Percentiles rank a stretch among this genome's conserved stretches.
Conservation (phyloP, 345 rosid genomes). For the Euphorbia pulcherrima region DNA sequence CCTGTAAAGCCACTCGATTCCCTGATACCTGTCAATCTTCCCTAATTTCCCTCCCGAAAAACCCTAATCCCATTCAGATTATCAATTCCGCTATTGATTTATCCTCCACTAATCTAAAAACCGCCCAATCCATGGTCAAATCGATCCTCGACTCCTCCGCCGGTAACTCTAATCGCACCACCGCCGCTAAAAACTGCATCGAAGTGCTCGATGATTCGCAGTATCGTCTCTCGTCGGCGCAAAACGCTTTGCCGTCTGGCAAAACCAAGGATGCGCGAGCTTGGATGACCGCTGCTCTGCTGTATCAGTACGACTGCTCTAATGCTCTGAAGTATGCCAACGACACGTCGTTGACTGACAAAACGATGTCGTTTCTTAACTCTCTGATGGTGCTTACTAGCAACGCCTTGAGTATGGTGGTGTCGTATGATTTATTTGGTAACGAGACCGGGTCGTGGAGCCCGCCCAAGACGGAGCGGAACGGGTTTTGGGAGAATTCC, state of each 20-base stretch:
- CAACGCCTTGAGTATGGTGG: slow-evolving; percentile 71
- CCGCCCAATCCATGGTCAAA: slow-evolving; percentile 49
- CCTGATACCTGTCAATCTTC: slow-evolving; percentile 47
- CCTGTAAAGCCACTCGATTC: slow-evolving; percentile 65
- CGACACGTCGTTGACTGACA: slow-evolving; percentile 41
- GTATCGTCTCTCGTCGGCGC: slow-evolving; percentile 40
- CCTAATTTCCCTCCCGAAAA: slow-evolving; percentile 20
- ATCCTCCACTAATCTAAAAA: slow-evolving; percentile 50
- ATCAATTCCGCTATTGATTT: slow-evolving; percentile 60
- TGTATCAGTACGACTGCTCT: slow-evolving; percentile 77
- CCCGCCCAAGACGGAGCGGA: slow-evolving; percentile 68
- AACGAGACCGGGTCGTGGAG: slow-evolving; percentile 45
- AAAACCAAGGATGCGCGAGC: slow-evolving; percentile 65
- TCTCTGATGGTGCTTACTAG: slow-evolving; percentile 44
- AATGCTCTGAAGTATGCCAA: slow-evolving; percentile 63
- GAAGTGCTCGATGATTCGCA: slow-evolving; percentile 51
- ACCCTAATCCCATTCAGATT: slow-evolving; percentile 50
- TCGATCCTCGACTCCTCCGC: slow-evolving; percentile 52
- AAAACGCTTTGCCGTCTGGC: slow-evolving; percentile 42
- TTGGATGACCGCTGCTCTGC: slow-evolving; percentile 71
- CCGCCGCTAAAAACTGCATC: slow-evolving; percentile 55
- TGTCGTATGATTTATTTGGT: slow-evolving; percentile 55
- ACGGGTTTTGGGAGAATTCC: slow-evolving; percentile 39
- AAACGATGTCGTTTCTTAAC: slow-evolving; percentile 63
- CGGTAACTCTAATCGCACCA: slow-evolving; percentile 54